Percentiles rank a stretch among this genome's conserved stretches.
Evolutionary conservation across 1,139 yeast genomes (phyloP).

Genomic region (Candida sp.): DNA sequence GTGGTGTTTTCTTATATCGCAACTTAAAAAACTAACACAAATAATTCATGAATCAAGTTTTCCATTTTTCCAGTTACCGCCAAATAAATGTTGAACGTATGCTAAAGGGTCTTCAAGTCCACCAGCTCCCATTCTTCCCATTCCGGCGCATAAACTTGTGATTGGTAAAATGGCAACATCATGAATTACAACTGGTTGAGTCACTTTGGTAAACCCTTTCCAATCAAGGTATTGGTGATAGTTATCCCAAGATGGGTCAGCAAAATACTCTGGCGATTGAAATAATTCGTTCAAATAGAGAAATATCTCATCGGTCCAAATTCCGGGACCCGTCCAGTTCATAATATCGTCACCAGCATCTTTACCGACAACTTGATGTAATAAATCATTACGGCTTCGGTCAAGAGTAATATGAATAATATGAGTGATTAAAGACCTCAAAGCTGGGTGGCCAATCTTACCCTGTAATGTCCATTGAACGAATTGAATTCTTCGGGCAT

Average conservation of each 20-base stretch:
- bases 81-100: constrained; percentile 63
- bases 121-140: constrained; percentile 68
- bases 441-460: constrained; percentile 87
- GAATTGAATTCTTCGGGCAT: constrained; percentile 64
- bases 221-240: constrained; percentile 30
- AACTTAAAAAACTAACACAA: too few species aligned
- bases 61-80: constrained; percentile 61
- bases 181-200: constrained; percentile 59
- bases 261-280: constrained; percentile 30
- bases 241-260: constrained; percentile 23
- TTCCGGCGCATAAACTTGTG: constrained; percentile 70
- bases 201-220: constrained; percentile 65
- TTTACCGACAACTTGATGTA: constrained; percentile 44
- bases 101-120: constrained; percentile 48
- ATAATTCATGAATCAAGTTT: neutral
- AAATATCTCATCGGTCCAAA: constrained; percentile 82
- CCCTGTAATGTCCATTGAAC: constrained; percentile 74
- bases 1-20: too few species aligned
- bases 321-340: constrained; percentile 98
- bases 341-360: constrained; percentile 71
- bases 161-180: constrained; percentile 75
- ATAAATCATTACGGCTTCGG: constrained; percentile 24
- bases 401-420: constrained; percentile 68
- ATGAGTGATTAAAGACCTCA: constrained; percentile 72
- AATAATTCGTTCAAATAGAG: constrained; percentile 60